phyloP scores from a whole-genome alignment of 2,329 filamentous ascomycete genomes.

The Pestalotiopsis sp. region DNA sequence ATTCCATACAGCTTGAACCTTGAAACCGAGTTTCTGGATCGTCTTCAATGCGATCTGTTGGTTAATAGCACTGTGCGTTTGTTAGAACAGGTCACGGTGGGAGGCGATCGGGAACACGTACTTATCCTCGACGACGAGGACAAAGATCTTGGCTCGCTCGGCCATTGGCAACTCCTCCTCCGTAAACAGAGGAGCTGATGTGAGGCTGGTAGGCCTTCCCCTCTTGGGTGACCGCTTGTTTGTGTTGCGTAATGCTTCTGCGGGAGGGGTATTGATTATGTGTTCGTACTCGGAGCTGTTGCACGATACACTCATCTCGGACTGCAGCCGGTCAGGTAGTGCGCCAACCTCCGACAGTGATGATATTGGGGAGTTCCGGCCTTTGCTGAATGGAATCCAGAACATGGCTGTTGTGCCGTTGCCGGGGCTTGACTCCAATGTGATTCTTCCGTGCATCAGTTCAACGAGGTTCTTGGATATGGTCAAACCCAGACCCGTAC shows the following conservation, averaged over 20 bases:
- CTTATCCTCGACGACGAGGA: constrained; percentile 85
- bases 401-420: constrained; percentile 75
- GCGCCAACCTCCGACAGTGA: constrained; percentile 62
- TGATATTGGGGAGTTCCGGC: constrained; percentile 49
- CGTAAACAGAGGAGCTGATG: constrained; percentile 25
- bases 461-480: constrained; percentile 82
- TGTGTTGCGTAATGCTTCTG: constrained; percentile 29
- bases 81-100: constrained; percentile 13
- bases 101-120: constrained; percentile 39
- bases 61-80: constrained; percentile 57
- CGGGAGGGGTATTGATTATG: constrained; percentile 43
- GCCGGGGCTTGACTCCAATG: constrained; percentile 66
- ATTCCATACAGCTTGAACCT: constrained; percentile 73
- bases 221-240: constrained; percentile 27
- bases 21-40: constrained; percentile 73
- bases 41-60: constrained; percentile 77
- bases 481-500: constrained; percentile 75
- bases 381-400: constrained; percentile 76
- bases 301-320: constrained; percentile 65
- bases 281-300: constrained; percentile 66
- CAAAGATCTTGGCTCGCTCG: constrained; percentile 64
- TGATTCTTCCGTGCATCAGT: constrained; percentile 77
- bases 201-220: constrained; percentile 35
- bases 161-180: constrained; percentile 52
- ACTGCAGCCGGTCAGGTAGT: constrained; percentile 68